Base-by-base conservation (phyloP, 164 flowering plant genomes). In the Warburgia ugandensis region DNA sequence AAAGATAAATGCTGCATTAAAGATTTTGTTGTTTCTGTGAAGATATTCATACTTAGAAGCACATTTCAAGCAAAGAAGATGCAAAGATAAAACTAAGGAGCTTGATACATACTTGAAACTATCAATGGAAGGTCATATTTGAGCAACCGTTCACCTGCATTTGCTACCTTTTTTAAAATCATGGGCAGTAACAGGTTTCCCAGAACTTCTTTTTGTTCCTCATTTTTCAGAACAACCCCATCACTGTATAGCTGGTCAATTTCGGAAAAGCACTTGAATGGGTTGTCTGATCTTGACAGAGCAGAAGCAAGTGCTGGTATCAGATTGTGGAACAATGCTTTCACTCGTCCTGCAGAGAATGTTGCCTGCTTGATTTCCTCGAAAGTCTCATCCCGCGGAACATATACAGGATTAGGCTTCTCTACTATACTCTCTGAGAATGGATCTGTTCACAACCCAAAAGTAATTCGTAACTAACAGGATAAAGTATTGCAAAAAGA, bases 301-400 rank as follows among this genome's bases (percentile, higher is more conserved):
- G 72, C 35, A 26, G 96, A 70, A 38, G 77, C 78, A 39, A 91
- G 70, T 25, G 76, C 65, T 36, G 96, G 98, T 57, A 91, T 59
- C 57, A 91, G 69, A 77, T 83, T 87, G 73, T 91, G 98, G 20
- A 91, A 50, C 63, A 80, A 31, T 45, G 90, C 92, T 68, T 80
- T 84, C 63, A 84, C 54, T 54, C 82, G 73, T 46, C 96, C 92
- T 42, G 85, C 76, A 28, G 95, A 68, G 59, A 91, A 85, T 16
- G 88, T 73, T 42, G 70, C 66, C 56, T 85, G 83, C 75, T 92
- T 92, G 25, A 75, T 71, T 68, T 92, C 96, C 73, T 85, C 96
- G 56, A 92, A 92, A 14, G 83, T 68, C 71, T 92, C 99, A 55
- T 92, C 99, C 12, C 95, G 75, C 35, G 99, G 99, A 50, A 92